These are phyloP conservation scores for Pseudoturritis turrita DNA, from an alignment of 345 rosid genomes.

Conservation along the genomic window DNA sequence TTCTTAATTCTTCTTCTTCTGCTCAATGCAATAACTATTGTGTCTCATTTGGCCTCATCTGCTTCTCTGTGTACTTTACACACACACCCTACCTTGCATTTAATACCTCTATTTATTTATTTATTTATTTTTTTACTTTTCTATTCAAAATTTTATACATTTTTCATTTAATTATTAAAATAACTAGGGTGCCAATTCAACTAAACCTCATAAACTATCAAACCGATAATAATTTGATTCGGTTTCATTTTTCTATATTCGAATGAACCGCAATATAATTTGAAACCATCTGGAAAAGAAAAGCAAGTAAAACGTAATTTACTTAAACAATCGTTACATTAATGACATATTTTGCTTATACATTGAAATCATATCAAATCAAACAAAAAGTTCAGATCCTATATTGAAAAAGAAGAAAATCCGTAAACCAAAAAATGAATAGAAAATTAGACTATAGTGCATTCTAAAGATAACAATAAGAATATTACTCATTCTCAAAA, in stretches of 20 bases:
- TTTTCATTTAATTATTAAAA: neutral
- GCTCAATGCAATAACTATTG: constrained; percentile 26
- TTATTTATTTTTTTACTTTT: neutral
- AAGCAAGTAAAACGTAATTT: neutral
- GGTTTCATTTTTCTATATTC: neutral
- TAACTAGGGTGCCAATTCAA: neutral
- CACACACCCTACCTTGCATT: constrained; percentile 28
- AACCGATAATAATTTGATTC: neutral
- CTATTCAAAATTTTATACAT: neutral
- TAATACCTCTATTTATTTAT: neutral
- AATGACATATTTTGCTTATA: neutral
- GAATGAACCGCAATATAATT: neutral
- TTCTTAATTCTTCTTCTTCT: constrained; percentile 16
- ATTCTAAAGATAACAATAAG: neutral
- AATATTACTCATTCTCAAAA: no score
- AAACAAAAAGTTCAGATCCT: neutral
- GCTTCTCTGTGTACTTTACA: constrained; percentile 26
- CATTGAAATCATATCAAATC: neutral
- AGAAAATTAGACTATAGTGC: neutral
- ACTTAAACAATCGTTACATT: neutral
- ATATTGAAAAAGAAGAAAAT: neutral
- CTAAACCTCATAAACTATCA: neutral
- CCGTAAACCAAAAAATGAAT: neutral
- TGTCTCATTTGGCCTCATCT: constrained; percentile 28
- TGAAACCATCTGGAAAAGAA: neutral